Base-by-base conservation (phyloP, 225 moss, liverwort and hornwort genomes). In the Ulota crispa region DNA sequence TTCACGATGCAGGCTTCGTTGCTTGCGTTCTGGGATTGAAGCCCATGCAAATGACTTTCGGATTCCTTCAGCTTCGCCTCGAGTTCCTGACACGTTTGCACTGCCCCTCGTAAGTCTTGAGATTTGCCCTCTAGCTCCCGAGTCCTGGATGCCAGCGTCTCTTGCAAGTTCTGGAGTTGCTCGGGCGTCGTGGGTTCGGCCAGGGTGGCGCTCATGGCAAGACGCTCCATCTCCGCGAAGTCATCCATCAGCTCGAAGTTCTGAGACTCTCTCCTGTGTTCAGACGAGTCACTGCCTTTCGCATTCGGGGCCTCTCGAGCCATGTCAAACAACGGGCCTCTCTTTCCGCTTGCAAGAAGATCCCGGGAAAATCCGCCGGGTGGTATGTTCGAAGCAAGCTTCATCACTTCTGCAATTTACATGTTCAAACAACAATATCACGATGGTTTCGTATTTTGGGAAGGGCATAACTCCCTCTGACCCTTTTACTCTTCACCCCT, bases 181-280 rank as follows among this genome's bases (percentile, higher is more conserved):
- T 43, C 77, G 13, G 68, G 64, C 14, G 78, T 59, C 19, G 61
- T 20, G 26, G 87, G 64, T 71, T 85, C 87, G 6, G 78, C 70
- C 42, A 80, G 68, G 9, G 72, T 75, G 45, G 68, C 68, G 32
- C 78, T 83, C 85, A 91, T 88, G 47, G 91, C 87, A 8, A 91
- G 81, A 30, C 87, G 84, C 45, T 91, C 91, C 91, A 91, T 91
- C 75, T 91, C 91, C 27, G 88, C 91, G 12, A 91, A 91, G 68
- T 91, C 91, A 73, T 91, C 91, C 91, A 91, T 91, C 65, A 91
- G 76, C 30, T 89, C 91, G 60, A 88, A 89, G 81, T 90, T 90
- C 72, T 86, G 88, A 65, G 86, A 91, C 52, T 88, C 88, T 77
- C 86, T 79, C 63, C 86, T 80, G 50, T 81, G 76, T 11, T 86